Base-by-base conservation (phyloP, 2,329 filamentous ascomycete genomes). In the Stachybotrys chlorohalonatus region DNA sequence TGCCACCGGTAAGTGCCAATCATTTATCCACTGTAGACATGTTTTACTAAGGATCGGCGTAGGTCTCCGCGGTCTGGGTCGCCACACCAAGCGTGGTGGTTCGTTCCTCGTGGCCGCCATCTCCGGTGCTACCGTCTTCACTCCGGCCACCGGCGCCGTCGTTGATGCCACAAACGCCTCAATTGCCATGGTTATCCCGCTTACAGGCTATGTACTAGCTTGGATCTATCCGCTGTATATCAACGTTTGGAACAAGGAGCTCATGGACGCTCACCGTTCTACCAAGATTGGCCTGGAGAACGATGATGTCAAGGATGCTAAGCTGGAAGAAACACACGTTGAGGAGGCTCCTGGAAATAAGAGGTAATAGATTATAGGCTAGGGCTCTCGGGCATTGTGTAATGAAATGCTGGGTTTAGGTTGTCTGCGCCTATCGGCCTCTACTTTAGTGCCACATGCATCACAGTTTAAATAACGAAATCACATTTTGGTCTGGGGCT, bases 61-160 rank as follows among this genome's bases (percentile, higher is more conserved):
- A 42, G 78, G 78, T 0, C 80, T 84, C 65, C 73, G 79, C 11
- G 81, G 80, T 1, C 71, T 84, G 0, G 87, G 87, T 5, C 79
- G 82, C 15, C 83, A 90, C 70, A 86, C 83, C 32, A 89, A 89
- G 73, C 78, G 84, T 54, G 87, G 86, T 1, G 82, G 81, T 1
- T 84, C 84, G 1, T 74, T 78, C 58, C 77, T 84, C 39, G 75
- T 84, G 1, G 78, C 73, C 1, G 78, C 76, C 50, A 79, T 83
- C 5, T 73, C 72, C 3, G 80, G 81, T 6, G 80, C 78, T n/a
- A 78, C 78, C 53, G 72, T 76, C 8, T 79, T 82, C 47, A 80
- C 80, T 1, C 77, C 79, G 0, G 70, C 82, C 39, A 70, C 79
- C 1, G 80, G 79, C 9, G 78, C 68, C 6, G 72, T 74, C 2